Percentiles rank a stretch among this genome's conserved stretches.
phyloP scores from a whole-genome alignment of 2,329 filamentous ascomycete species.

The Myrmaecium sp. region DNA sequence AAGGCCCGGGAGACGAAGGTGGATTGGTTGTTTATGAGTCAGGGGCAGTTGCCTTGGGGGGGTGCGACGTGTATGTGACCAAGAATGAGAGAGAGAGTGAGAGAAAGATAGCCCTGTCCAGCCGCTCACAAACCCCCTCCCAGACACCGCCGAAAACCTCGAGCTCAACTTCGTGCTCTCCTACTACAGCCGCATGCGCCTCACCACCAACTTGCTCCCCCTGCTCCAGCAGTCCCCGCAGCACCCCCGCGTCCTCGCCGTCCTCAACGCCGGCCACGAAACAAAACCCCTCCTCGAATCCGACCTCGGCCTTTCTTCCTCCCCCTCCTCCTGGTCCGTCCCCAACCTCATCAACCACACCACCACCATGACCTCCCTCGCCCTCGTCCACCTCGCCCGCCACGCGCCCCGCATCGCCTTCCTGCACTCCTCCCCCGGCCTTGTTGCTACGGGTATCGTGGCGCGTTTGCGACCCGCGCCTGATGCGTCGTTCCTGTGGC shows the following conservation, averaged over 20 bases:
- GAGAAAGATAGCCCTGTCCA: no score
- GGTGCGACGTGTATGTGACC: no score
- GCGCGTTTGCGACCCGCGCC: constrained; percentile 4
- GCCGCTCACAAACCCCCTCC: no score
- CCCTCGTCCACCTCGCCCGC: constrained; percentile 14
- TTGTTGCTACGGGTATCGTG: constrained; percentile 12
- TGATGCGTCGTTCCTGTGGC: constrained; percentile 3
- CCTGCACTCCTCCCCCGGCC: constrained; percentile 15
- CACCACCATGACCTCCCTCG: constrained; percentile 12
- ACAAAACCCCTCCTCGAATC: constrained; percentile 10
- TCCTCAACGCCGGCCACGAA: constrained; percentile 17
- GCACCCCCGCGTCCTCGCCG: constrained; percentile 16
- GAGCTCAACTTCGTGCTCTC: constrained; percentile 13
- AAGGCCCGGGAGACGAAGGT: no score
- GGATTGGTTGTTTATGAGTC: no score
- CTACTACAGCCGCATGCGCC: constrained; percentile 16
- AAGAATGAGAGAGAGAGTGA: no score
- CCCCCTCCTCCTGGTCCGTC: neutral
- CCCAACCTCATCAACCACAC: constrained; percentile 12
- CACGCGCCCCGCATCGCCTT: constrained; percentile 14
- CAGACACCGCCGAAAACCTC: constrained; percentile 17
- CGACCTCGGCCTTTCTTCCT: constrained; percentile 11
- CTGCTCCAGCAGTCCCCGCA: constrained; percentile 10
- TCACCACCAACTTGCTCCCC: constrained; percentile 17
- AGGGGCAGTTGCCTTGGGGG: no score